A percentile compares a stretch with the other conserved stretches of the same genome.
Evolutionary conservation across 371 early-diverging fungal genomes (phyloP).

Genomic region (Circinella umbellata): DNA sequence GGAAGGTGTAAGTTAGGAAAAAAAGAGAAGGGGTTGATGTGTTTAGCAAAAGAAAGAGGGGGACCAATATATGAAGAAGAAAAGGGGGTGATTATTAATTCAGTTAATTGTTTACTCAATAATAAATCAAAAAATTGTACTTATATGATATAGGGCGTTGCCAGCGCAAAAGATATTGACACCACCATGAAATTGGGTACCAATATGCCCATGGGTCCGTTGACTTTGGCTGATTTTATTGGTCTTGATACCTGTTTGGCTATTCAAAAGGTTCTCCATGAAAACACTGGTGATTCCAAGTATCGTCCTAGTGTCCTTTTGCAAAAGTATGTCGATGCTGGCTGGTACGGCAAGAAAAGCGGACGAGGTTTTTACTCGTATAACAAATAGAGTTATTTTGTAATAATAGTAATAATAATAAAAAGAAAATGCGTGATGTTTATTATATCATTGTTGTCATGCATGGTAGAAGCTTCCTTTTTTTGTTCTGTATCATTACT

Average conservation of each 20-base stretch:
- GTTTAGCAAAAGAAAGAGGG: background rate
- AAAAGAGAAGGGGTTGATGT: background rate
- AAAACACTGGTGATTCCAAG: conserved; percentile 95
- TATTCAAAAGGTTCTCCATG: conserved; percentile 94
- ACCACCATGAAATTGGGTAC: conserved; percentile 97
- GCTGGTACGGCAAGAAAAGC: conserved; percentile 93
- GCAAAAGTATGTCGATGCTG: conserved; percentile 96
- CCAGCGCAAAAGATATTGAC: conserved; percentile 95
- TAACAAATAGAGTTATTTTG: conserved; percentile 9
- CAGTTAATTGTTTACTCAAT: too few relatives aligned
- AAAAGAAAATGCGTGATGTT: background rate
- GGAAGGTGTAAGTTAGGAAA: conserved; percentile 69
- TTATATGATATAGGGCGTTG: conserved; percentile 72
- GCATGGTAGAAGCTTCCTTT: background rate
- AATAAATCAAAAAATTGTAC: background rate
- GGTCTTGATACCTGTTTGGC: conserved; percentile 97
- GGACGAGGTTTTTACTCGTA: conserved; percentile 94
- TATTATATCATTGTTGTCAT: too few relatives aligned
- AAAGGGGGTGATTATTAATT: too few relatives aligned
- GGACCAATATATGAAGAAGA: too few relatives aligned
- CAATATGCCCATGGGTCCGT: conserved; percentile 98
- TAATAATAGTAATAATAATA: conserved; percentile 1
- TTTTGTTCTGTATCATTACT: background rate
- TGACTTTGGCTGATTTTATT: conserved; percentile 97
- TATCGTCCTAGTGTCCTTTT: conserved; percentile 94